phyloP scores from a whole-genome alignment of 2,329 filamentous ascomycete species.

The Paracoccidioides lutzii region DNA sequence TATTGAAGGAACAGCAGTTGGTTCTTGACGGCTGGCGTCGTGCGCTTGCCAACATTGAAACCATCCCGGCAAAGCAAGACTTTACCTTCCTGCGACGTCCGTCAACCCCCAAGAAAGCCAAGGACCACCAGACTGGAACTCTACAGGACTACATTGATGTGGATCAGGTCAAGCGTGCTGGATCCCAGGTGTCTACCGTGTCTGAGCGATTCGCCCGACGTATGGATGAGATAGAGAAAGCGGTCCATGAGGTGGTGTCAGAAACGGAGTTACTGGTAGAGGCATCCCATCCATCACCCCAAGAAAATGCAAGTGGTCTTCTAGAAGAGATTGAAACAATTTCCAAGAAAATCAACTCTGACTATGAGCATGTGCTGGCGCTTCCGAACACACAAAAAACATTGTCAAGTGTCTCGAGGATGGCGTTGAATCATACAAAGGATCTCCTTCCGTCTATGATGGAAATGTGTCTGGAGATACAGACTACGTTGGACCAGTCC shows the following conservation, averaged over 20 bases:
- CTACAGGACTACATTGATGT: slow-evolving; percentile 65
- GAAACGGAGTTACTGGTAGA: slow-evolving; percentile 34
- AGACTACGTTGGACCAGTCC: slow-evolving; percentile 35
- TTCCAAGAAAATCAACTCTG: slow-evolving; percentile 72
- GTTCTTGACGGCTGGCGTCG: slow-evolving; percentile 33
- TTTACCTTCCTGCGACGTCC: slow-evolving; percentile 30
- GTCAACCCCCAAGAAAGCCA: slow-evolving; percentile 30
- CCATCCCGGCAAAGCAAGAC: slow-evolving; percentile 32
- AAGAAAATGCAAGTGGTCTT: slow-evolving; percentile 54
- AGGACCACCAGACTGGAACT: slow-evolving; percentile 40
- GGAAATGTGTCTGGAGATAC: slow-evolving; percentile 44
- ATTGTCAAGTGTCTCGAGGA: slow-evolving; percentile 48
- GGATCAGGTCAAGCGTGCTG: slow-evolving; percentile 59
- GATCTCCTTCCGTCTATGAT: slow-evolving; percentile 49
- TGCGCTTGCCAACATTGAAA: slow-evolving; percentile 25
- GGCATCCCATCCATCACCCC: slow-evolving; percentile 37
- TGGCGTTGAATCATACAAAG: slow-evolving; percentile 50
- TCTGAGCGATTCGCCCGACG: slow-evolving; percentile 48
- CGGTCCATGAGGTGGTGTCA: slow-evolving; percentile 46
- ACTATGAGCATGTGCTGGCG: slow-evolving; percentile 64
- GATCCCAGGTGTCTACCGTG: slow-evolving; percentile 47
- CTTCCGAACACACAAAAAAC: slow-evolving; percentile 56
- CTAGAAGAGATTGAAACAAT: slow-evolving; percentile 77
- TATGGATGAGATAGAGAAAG: slow-evolving; percentile 48
- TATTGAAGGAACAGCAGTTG: slow-evolving; percentile 32